These are phyloP conservation scores for Vitis amurensis DNA, from an alignment of 164 flowering plant genomes.

Conservation along the genomic window DNA sequence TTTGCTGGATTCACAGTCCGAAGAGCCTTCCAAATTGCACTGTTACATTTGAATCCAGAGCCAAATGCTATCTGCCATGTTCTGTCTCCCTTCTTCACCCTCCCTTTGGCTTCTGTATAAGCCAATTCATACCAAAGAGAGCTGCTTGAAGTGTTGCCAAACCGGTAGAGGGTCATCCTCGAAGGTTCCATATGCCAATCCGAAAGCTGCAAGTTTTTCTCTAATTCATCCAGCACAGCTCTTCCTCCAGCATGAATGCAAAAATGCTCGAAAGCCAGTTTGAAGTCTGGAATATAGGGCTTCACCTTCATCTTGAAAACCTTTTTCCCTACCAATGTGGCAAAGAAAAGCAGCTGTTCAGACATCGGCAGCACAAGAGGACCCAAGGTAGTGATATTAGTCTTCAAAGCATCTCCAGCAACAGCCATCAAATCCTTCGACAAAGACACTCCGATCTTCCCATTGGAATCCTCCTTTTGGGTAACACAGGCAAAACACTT, in stretches of 20 bases:
- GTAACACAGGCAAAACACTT: slow-evolving; percentile 75
- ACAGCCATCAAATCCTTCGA: slow-evolving; percentile 89
- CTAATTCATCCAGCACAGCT: slow-evolving; percentile 82
- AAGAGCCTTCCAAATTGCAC: slow-evolving; percentile 80
- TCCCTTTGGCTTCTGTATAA: slow-evolving; percentile 72
- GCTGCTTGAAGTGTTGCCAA: slow-evolving; percentile 85
- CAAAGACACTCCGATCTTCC: slow-evolving; percentile 70
- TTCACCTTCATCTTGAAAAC: slow-evolving; percentile 77
- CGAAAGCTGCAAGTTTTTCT: slow-evolving; percentile 71
- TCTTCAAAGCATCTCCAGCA: slow-evolving; percentile 86
- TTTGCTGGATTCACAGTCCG: slow-evolving; percentile 56
- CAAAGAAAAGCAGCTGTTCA: slow-evolving; percentile 74
- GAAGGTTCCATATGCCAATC: slow-evolving; percentile 94
- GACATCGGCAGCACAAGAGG: slow-evolving; percentile 88
- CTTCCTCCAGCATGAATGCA: slow-evolving; percentile 95
- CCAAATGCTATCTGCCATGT: slow-evolving; percentile 87
- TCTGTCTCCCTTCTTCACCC: slow-evolving; percentile 71
- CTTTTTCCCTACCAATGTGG: slow-evolving; percentile 61
- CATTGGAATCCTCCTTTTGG: slow-evolving; percentile 62
- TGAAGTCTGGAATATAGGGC: slow-evolving; percentile 87
- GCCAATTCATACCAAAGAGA: slow-evolving; percentile 88
- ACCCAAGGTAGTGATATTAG: slow-evolving; percentile 84
- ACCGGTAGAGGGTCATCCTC: slow-evolving; percentile 70
- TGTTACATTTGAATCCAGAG: slow-evolving; percentile 83
- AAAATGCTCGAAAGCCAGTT: slow-evolving; percentile 84